Percentiles rank a stretch among this genome's conserved stretches.
These are phyloP conservation scores for Wickerhamiella galacta DNA, from an alignment of 805 yeast species.

Conservation along the genomic window DNA sequence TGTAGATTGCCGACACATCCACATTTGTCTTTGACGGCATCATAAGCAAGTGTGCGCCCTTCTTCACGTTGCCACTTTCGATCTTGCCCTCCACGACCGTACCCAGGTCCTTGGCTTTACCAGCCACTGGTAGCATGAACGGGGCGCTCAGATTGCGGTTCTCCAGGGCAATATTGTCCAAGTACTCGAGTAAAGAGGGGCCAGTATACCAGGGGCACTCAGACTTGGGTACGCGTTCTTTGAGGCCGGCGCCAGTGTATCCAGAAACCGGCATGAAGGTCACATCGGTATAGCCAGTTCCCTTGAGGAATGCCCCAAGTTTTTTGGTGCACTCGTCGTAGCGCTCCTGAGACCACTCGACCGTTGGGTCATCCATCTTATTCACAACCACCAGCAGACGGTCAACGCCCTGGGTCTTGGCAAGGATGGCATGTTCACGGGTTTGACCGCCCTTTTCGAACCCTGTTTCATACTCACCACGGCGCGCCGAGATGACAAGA, in stretches of 20 bases:
- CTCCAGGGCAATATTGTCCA: conserved; percentile 66
- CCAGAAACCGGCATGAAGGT: conserved; percentile 96
- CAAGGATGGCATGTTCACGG: conserved; percentile 91
- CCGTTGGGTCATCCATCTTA: conserved; percentile 99
- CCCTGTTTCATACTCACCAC: conserved; percentile 99
- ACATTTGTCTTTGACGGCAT: conserved; percentile 85
- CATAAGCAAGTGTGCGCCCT: conserved; percentile 53
- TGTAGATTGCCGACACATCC: conserved; percentile 75
- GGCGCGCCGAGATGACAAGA: conserved; percentile 91
- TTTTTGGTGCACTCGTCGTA: conserved; percentile 88
- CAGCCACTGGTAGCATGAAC: conserved; percentile 89
- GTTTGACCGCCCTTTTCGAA: conserved; percentile 99
- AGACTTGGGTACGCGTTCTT: conserved; percentile 55
- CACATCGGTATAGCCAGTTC: conserved; percentile 83
- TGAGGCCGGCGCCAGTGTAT: conserved; percentile 91
- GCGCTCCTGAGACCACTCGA: conserved; percentile 87
- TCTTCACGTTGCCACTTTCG: conserved; percentile 85
- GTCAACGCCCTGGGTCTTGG: conserved; percentile 97
- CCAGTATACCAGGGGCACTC: conserved; percentile 90
- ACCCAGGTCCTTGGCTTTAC: conserved; percentile 94
- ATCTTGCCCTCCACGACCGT: conserved; percentile 96
- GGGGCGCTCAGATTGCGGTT: conserved; percentile 86
- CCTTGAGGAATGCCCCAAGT: conserved; percentile 51
- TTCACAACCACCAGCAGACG: conserved; percentile 83
- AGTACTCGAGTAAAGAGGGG: conserved; percentile 76